phyloP scores from a whole-genome alignment of 2,329 filamentous ascomycete genomes.

The Alternaria triticina region DNA sequence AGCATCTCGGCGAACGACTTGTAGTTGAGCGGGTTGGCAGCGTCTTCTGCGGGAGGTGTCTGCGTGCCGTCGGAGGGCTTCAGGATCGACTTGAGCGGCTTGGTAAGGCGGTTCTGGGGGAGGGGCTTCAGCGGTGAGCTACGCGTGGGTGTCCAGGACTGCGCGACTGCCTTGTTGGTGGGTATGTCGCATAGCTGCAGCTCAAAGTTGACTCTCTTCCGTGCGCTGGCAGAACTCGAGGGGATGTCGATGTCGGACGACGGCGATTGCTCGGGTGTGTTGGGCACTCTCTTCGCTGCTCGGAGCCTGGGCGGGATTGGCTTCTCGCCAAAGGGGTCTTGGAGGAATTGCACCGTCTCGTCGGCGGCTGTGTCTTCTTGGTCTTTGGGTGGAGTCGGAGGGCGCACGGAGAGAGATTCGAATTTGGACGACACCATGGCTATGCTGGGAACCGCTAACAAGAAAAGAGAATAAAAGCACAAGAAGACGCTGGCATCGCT shows the following conservation, averaged over 20 bases:
- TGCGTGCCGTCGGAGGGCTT: slow-evolving; percentile 66
- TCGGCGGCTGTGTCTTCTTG: slow-evolving; percentile 44
- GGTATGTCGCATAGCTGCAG: slow-evolving; percentile 66
- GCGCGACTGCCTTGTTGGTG: slow-evolving; percentile 49
- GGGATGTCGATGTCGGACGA: slow-evolving; percentile 49
- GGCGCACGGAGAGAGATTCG: slow-evolving; percentile 58
- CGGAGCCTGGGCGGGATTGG: slow-evolving; percentile 28
- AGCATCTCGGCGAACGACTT: slow-evolving; percentile 78
- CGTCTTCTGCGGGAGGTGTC: slow-evolving; percentile 46
- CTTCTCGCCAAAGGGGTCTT: slow-evolving; percentile 49
- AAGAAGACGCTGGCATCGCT: slow-evolving; percentile 34
- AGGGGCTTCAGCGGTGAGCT: slow-evolving; percentile 56
- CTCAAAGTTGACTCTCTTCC: slow-evolving; percentile 64
- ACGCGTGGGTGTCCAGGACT: slow-evolving; percentile 40
- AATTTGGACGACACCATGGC: slow-evolving; percentile 52
- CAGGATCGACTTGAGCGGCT: slow-evolving; percentile 76
- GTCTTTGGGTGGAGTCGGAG: slow-evolving; percentile 63
- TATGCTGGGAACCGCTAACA: slow-evolving; percentile 39
- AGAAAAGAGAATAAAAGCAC: slow-evolving; percentile 27
- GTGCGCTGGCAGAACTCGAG: slow-evolving; percentile 42
- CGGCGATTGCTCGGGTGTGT: slow-evolving; percentile 52
- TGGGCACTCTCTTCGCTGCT: slow-evolving; percentile 30
- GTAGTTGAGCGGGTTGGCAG: slow-evolving; percentile 54
- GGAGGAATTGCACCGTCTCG: slow-evolving; percentile 52
- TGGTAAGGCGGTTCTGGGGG: slow-evolving; percentile 59